phyloP scores from a whole-genome alignment of 78 protist species.

The Dictyostelium brefeldianum region DNA sequence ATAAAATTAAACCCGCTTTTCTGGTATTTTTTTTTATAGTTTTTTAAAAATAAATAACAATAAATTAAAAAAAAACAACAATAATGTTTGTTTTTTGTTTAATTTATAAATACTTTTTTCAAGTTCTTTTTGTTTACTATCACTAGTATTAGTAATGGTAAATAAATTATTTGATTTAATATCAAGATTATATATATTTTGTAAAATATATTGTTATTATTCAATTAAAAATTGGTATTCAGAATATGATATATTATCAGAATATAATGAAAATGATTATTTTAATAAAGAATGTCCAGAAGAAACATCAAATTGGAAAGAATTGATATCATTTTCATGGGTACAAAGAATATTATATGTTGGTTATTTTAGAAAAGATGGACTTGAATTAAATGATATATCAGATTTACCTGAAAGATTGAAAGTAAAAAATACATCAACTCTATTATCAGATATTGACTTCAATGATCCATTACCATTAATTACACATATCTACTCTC shows the following conservation, averaged over 20 bases:
- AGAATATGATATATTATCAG: background rate
- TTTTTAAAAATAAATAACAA: too few relatives aligned
- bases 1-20: too few relatives aligned
- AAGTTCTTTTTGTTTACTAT: background rate
- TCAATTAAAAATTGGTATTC: background rate
- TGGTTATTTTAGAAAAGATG: conserved; percentile 14
- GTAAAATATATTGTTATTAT: conserved; percentile 3
- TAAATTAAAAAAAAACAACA: too few relatives aligned
- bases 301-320: background rate
- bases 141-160: background rate
- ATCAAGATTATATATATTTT: background rate
- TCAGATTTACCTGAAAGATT: conserved; percentile 7
- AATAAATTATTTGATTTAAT: background rate
- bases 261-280: background rate
- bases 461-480: background rate
- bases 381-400: conserved; percentile 32
- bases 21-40: too few relatives aligned
- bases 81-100: background rate
- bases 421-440: conserved; percentile 18
- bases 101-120: background rate
- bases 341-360: conserved; percentile 22
- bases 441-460: background rate
- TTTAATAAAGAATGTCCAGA: background rate
- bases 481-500: background rate
- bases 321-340: conserved; percentile 38